Conservation (phyloP, 2,329 filamentous ascomycete species). For the Cucurbitaria berberidis region DNA sequence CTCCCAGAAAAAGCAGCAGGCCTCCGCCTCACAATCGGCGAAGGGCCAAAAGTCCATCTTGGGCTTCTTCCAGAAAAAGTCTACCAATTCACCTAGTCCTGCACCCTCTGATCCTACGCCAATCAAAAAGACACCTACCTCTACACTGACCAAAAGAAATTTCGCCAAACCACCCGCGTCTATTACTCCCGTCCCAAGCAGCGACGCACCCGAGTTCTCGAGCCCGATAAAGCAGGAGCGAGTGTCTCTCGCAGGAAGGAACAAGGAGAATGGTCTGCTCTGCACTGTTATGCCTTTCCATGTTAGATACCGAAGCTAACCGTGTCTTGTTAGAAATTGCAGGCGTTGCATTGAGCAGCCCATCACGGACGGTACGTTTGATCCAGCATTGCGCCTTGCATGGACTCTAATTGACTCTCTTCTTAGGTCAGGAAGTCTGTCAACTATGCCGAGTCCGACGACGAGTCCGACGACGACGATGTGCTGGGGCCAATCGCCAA, state of each 20-base stretch:
- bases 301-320: slow-evolving; percentile 53
- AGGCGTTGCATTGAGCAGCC: slow-evolving; percentile 67
- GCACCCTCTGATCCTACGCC: slow-evolving; percentile 40
- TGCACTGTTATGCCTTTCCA: slow-evolving; percentile 50
- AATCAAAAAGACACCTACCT: slow-evolving; percentile 33
- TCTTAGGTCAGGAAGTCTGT: slow-evolving; percentile 66
- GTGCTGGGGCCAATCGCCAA: slow-evolving; percentile 66
- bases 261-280: slow-evolving; percentile 60
- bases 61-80: slow-evolving; percentile 76
- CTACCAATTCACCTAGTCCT: slow-evolving; percentile 55
- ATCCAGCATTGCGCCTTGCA: background rate
- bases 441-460: slow-evolving; percentile 86
- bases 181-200: slow-evolving; percentile 79
- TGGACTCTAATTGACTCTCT: slow-evolving; percentile 9
- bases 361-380: slow-evolving; percentile 73
- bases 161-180: slow-evolving; percentile 44
- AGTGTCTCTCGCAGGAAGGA: slow-evolving; percentile 53
- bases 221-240: slow-evolving; percentile 72
- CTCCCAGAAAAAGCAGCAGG: slow-evolving; percentile 55
- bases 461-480: slow-evolving; percentile 70
- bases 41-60: slow-evolving; percentile 75
- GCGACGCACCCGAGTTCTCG: slow-evolving; percentile 71
- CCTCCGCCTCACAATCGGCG: slow-evolving; percentile 54
- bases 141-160: slow-evolving; percentile 38
- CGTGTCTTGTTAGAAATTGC: slow-evolving; percentile 50